Conservation (phyloP, 768 basidiomycete species). For the Guyanaporus albipodus region DNA sequence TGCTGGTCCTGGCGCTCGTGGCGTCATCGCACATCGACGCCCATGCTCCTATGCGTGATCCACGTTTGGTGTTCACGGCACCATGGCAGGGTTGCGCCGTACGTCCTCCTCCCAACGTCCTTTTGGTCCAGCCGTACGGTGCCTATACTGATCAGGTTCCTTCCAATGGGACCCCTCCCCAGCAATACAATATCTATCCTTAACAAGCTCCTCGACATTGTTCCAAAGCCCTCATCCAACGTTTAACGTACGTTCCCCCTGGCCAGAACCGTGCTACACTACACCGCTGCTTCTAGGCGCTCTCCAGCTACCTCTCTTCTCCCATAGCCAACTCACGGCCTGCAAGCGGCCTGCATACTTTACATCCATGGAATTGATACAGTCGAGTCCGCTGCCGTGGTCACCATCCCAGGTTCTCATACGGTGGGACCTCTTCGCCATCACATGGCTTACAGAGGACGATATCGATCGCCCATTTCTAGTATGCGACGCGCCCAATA, state of each 20-base stretch:
- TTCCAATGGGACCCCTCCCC: neutral
- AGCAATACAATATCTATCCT: neutral
- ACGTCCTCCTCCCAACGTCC: conserved; percentile 3
- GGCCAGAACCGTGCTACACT: conserved; percentile 5
- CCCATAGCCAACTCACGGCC: neutral
- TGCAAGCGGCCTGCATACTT: no score
- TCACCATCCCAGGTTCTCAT: no score
- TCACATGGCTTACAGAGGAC: no score
- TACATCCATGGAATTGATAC: no score
- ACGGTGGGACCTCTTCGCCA: no score
- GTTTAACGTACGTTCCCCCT: neutral
- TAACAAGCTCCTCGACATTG: conserved; percentile 2
- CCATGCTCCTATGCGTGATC: no score
- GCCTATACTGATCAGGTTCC: conserved; percentile 7
- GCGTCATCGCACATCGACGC: no score
- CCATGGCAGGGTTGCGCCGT: neutral
- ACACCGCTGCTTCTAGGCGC: neutral
- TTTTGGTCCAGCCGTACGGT: conserved; percentile 8
- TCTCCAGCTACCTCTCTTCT: conserved; percentile 7
- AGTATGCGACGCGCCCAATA: neutral
- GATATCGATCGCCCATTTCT: no score
- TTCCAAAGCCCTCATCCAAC: no score
- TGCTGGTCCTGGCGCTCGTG: neutral
- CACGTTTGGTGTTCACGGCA: no score
- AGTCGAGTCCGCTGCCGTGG: no score